These are phyloP conservation scores for Saccharum spontaneum DNA, from an alignment of 176 grass and related monocot species.

Conservation along the genomic window DNA sequence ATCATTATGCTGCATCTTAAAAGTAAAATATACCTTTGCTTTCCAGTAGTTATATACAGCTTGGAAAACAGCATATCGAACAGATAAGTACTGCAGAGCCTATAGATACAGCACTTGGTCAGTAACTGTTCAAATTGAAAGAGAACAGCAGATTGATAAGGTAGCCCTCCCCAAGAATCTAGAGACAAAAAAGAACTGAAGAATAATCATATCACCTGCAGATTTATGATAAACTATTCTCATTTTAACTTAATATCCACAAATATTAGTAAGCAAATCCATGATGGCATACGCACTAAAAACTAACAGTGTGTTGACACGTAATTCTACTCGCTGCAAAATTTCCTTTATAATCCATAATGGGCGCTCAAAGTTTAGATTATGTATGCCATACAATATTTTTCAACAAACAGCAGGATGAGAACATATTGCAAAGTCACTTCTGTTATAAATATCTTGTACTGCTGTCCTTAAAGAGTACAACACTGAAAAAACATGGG, in stretches of 20 bases:
- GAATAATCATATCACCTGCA: neutral
- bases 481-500: neutral
- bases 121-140: constrained; percentile 32
- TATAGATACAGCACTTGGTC: constrained; percentile 45
- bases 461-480: neutral
- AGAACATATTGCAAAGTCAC: neutral
- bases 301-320: neutral
- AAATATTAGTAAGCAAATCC: neutral
- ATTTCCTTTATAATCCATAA: neutral
- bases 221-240: neutral
- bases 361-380: neutral
- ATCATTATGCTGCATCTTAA: neutral
- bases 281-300: neutral
- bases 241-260: neutral
- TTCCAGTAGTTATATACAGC: constrained; percentile 98
- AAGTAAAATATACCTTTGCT: constrained; percentile 66
- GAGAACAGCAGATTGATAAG: neutral
- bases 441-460: neutral
- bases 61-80: constrained; percentile 66
- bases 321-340: neutral
- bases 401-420: neutral
- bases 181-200: neutral
- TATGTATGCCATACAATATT: neutral
- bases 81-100: constrained; percentile 77
- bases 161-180: neutral